Percentiles rank a stretch among this genome's conserved stretches.
phyloP scores from a whole-genome alignment of 305 asterid genomes.

The Fraxinus baroniana region DNA sequence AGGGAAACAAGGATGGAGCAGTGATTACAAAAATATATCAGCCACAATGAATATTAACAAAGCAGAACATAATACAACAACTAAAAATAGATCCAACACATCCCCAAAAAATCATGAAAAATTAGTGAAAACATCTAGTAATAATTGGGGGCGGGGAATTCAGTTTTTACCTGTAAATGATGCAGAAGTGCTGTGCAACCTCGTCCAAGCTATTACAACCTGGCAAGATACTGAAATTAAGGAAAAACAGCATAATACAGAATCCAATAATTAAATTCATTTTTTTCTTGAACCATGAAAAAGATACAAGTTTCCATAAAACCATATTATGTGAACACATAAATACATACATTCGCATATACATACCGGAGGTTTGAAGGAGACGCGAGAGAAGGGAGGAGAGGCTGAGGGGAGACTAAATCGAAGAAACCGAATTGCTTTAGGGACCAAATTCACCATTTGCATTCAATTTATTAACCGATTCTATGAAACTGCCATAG shows the following conservation, averaged over 20 bases:
- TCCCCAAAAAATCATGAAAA: not conserved
- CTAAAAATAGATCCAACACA: not conserved
- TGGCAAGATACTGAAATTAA: slow-evolving; percentile 26
- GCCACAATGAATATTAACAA: not conserved
- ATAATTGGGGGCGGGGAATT: not conserved
- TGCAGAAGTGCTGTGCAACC: slow-evolving; percentile 35
- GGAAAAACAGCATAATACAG: slow-evolving; percentile 1
- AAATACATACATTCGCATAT: not conserved
- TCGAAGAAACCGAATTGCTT: slow-evolving; percentile 29
- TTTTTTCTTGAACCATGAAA: not conserved
- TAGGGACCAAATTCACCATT: slow-evolving; percentile 37
- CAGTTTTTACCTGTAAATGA: slow-evolving; percentile 38
- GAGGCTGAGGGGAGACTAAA: slow-evolving; percentile 20
- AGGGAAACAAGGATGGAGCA: not conserved
- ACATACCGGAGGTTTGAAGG: slow-evolving; percentile 34
- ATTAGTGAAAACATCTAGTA: not conserved
- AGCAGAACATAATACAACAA: not conserved
- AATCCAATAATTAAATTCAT: not conserved
- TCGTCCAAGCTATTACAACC: slow-evolving; percentile 42
- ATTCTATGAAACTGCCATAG: not conserved
- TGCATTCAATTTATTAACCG: not conserved
- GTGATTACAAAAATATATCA: not conserved
- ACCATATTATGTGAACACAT: not conserved
- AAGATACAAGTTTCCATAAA: not conserved
- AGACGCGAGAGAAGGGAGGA: slow-evolving; percentile 33